Evolutionary conservation across 495 filamentous ascomycete genomes (phyloP).

Genomic region (Neurospora sp.): DNA sequence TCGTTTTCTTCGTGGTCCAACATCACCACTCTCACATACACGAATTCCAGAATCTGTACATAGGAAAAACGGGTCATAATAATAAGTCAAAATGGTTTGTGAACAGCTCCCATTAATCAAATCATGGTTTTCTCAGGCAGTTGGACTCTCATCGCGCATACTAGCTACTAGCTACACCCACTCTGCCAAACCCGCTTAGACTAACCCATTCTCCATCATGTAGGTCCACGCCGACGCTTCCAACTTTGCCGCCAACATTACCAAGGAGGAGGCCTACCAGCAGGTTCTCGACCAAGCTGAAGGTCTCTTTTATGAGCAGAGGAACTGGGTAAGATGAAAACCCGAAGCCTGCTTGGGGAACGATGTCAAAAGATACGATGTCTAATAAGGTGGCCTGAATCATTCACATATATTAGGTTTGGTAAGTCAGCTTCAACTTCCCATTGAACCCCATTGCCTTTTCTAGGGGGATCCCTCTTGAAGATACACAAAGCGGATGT

Average conservation of each 20-base stretch:
- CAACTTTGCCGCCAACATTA: slow-evolving; percentile 53
- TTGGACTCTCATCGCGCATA: background rate
- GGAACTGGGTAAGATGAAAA: slow-evolving; percentile 65
- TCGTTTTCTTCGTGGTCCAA: background rate
- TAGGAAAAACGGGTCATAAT: background rate
- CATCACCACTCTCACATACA: background rate
- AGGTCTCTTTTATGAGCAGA: slow-evolving; percentile 64
- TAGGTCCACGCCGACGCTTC: slow-evolving; percentile 86
- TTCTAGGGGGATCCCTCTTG: background rate
- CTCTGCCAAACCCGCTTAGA: background rate
- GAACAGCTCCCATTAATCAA: background rate
- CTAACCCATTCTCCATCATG: background rate
- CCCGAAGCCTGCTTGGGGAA: background rate
- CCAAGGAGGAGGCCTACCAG: slow-evolving; percentile 67
- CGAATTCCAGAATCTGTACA: background rate
- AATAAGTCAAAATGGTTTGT: background rate
- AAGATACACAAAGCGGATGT: background rate
- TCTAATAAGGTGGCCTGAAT: slow-evolving; percentile 1
- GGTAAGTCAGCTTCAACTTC: slow-evolving; percentile 28
- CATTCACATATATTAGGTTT: slow-evolving; percentile 37
- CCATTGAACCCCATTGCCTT: background rate
- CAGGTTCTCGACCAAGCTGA: slow-evolving; percentile 63
- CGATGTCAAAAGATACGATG: background rate
- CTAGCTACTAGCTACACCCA: background rate
- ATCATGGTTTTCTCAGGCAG: background rate